These are phyloP conservation scores for Globisporangium radiosum DNA, from an alignment of 352 stramenopile genomes.

Conservation along the genomic window DNA sequence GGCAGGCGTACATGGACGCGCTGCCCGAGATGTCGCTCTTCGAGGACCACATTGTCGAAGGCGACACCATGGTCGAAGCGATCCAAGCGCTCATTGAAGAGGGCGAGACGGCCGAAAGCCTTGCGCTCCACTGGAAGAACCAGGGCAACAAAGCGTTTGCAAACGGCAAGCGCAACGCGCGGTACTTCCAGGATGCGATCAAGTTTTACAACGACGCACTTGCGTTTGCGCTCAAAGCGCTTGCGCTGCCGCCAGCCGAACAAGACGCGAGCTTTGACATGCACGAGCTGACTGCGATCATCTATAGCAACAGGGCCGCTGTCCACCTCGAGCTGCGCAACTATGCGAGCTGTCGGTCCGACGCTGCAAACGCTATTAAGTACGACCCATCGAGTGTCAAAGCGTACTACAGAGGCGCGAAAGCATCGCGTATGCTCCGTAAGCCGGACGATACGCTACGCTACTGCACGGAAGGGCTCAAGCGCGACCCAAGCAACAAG, in stretches of 20 bases:
- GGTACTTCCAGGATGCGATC: constrained; percentile 71
- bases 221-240: constrained; percentile 68
- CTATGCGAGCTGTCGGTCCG: constrained; percentile 78
- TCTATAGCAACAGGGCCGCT: constrained; percentile 74
- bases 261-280: constrained; percentile 58
- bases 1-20: constrained; percentile 81
- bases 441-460: constrained; percentile 74
- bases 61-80: constrained; percentile 80
- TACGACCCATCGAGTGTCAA: constrained; percentile 75
- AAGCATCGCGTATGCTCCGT: constrained; percentile 73
- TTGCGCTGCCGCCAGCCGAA: constrained; percentile 56
- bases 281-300: constrained; percentile 63
- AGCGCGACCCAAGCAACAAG: constrained; percentile 73
- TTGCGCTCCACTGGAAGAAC: constrained; percentile 86
- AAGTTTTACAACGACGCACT: constrained; percentile 79
- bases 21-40: constrained; percentile 86
- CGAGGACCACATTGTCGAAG: constrained; percentile 82
- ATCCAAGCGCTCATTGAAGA: constrained; percentile 86
- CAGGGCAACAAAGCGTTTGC: constrained; percentile 84
- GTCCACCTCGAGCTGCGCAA: constrained; percentile 84
- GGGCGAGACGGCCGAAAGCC: constrained; percentile 78
- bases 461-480: constrained; percentile 73
- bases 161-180: constrained; percentile 61
- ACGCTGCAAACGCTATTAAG: constrained; percentile 64
- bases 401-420: constrained; percentile 79